Base-by-base conservation (phyloP, 352 stramenopile genomes). In the Elongisporangium undulatum region DNA sequence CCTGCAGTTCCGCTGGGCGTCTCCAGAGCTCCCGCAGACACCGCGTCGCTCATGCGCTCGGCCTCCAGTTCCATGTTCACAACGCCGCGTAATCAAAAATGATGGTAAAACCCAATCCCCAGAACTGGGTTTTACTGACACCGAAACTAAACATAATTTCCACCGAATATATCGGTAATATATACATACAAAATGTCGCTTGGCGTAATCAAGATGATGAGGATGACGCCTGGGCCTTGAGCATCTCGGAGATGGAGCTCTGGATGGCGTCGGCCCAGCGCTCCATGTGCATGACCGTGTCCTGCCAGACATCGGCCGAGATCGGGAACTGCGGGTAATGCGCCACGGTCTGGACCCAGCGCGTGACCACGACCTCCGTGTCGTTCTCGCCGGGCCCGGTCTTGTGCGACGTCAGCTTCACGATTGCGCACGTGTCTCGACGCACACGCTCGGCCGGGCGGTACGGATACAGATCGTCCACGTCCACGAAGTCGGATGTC, bases 381-480 rank as follows among this genome's bases (percentile, higher is more conserved):
- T 74, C 66, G 38, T 74, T 55, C 50, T 50, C 49, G 21, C 58
- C 12, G 9, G 29, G 29, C 9, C 61, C 45, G 8, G 58, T 50
- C 34, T 57, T 17, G 12, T 49, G 34, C 10, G 20, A 49, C 55
- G n/a, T 51, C 49, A 23, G 67, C 58, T 12, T 62, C 68, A 2
- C 70, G 63, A 2, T 55, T 68, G 56, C 64, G 71, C 48, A 64
- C 65, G 9, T 62, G 70, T 77, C 66, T 12, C 62, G 55, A 24
- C 69, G 53, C n/a, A 77, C 53, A 10, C 67, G 69, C 26, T 66
- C 58, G 4, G 54, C 53, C 0, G 69, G 69, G 34, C 55, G 61
- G 19, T 77, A 77, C n/a, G 67, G 69, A 64, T 77, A 64, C 7
- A 61, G 61, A 1, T 74, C 67, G 20, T 77, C 69, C 39, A 70